Percentiles rank a stretch among this genome's conserved stretches.
Conservation (phyloP, 768 basidiomycete species). For the Panaeolus cyanescens region DNA sequence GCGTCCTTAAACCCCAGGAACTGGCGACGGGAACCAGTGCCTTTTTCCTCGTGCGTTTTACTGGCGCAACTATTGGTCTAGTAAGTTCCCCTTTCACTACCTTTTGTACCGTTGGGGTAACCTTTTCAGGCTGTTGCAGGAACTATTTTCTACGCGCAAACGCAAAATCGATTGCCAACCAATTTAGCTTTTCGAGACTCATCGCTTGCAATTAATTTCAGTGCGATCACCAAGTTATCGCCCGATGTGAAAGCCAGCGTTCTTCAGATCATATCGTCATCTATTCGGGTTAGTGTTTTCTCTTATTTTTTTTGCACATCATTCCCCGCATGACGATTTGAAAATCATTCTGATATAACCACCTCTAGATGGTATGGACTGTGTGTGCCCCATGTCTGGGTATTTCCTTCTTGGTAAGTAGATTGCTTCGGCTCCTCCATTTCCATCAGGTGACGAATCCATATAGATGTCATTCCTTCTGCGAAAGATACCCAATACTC, state of each 20-base stretch:
- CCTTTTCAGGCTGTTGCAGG: conserved; percentile 70
- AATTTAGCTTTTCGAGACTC: conserved; percentile 41
- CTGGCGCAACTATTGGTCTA: conserved; percentile 81
- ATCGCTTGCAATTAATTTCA: conserved; percentile 56
- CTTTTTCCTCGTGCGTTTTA: conserved; percentile 87
- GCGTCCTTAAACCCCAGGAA: conserved; percentile 63
- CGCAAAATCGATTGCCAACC: conserved; percentile 50
- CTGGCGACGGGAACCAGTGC: conserved; percentile 82
- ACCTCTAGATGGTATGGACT: conserved; percentile 65
- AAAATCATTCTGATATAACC: conserved; percentile 5
- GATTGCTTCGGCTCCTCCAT: conserved; percentile 1
- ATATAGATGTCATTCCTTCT: conserved; percentile 42
- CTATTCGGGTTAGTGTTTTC: conserved; percentile 55
- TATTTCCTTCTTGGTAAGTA: conserved; percentile 58
- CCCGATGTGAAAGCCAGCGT: conserved; percentile 44
- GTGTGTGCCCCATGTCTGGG: conserved; percentile 72
- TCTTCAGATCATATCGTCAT: conserved; percentile 55
- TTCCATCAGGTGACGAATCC: conserved; percentile 8
- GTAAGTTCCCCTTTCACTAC: conserved; percentile 40
- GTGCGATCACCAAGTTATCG: conserved; percentile 48
- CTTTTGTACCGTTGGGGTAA: conserved; percentile 5
- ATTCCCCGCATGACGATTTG: neutral
- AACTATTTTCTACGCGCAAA: conserved; percentile 63
- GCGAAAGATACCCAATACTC: conserved; percentile 36
- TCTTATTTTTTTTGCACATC: conserved; percentile 6